Evolutionary conservation across 2,329 filamentous ascomycete species (phyloP), one percentile per base, ranked within the genome.

Genomic region (Arthrocladium fulminans): DNA sequence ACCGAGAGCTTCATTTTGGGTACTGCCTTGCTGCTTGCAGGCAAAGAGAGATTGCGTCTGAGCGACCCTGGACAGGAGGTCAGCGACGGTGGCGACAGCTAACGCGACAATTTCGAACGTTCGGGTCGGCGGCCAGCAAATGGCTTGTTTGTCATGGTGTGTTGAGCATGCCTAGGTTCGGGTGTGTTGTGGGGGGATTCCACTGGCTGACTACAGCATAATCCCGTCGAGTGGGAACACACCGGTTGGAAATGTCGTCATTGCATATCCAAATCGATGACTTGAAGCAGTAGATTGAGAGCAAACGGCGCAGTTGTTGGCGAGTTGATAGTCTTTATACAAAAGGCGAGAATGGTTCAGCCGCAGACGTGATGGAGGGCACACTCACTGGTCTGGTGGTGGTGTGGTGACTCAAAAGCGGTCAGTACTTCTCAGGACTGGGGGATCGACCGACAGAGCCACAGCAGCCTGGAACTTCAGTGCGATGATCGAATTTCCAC

Each of bases 161-260:
- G 17, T 44, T 27, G n/a, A 44, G 23, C 44, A 39, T 39, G 20
- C 32, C 32, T 47, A 47, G 44, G n/a, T 19, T 20, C 23, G 22
- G 4, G 35, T 25, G 39, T 15, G n/a, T 32, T 44, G 32, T 30
- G 25, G 44, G 44, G 23, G 22, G 19, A 24, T 6, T n/a, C 22
- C 22, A 17, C 32, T 24, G 17, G 5, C 32, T 27, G 19, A 47
- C n/a, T 47, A 34, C 44, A 39, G 42, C n/a, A n/a, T 47, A 20
- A 29, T 12, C 8, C 13, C 29, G 6, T 10, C 4, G 9, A 2
- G 35, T 6, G 20, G n/a, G n/a, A n/a, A n/a, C n/a, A 27, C 34
- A 32, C 44, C 49, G 49, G 45, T 51, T 51, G 37, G 49, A 3
- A n/a, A 30, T 27, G 23, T 27, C 13, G 30, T 17, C 8, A 23